Conservation (phyloP, 176 grass and related monocot species). For the Cenchrus americanus region DNA sequence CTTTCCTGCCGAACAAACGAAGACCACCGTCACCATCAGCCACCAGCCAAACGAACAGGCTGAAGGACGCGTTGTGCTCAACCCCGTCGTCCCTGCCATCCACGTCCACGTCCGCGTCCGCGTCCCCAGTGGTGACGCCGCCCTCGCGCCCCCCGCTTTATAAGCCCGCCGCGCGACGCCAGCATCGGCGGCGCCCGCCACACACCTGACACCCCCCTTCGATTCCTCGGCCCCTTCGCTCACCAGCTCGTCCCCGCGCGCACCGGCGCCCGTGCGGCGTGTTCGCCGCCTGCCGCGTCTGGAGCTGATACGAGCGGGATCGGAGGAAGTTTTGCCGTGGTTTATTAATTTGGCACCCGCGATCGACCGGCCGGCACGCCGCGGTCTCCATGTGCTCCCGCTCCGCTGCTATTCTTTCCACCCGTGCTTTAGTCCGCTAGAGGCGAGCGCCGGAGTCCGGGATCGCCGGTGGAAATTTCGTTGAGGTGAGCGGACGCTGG, state of each 20-base stretch:
- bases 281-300: not conserved
- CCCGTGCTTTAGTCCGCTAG: not conserved
- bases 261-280: not conserved
- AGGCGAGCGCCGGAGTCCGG: not conserved
- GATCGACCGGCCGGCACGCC: too few relatives aligned
- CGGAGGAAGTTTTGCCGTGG: not conserved
- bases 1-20: too few relatives aligned
- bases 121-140: not conserved
- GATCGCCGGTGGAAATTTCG: not conserved
- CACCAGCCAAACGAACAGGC: too few relatives aligned
- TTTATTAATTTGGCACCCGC: not conserved
- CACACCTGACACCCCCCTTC: not conserved
- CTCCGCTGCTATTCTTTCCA: too few relatives aligned
- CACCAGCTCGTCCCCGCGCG: not conserved
- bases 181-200: constrained; percentile 26
- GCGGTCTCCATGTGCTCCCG: not conserved
- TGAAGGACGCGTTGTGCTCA: not conserved
- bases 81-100: too few relatives aligned
- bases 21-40: too few relatives aligned
- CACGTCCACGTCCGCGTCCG: not conserved
- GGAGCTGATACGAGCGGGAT: not conserved
- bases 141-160: constrained; percentile 3
- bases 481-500: not conserved
- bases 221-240: too few relatives aligned
- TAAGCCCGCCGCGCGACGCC: constrained; percentile 24